These are phyloP conservation scores for Senecio squalidus DNA, from an alignment of 140 eudicot genomes.

Conservation along the genomic window DNA sequence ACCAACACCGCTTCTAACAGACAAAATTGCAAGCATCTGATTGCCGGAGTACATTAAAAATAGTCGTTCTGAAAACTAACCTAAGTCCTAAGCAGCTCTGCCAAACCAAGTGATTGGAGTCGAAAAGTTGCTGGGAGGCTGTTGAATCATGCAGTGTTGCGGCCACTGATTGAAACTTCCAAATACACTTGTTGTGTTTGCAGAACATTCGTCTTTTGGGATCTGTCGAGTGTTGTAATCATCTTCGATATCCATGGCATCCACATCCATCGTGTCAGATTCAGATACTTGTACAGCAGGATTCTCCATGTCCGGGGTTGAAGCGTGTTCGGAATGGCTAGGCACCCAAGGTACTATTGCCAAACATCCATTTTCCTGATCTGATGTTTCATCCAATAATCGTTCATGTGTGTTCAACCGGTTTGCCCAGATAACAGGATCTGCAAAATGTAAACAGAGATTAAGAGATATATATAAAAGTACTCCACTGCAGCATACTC, in stretches of 20 bases:
- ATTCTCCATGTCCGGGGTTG: neutral
- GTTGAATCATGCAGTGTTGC: slow-evolving; percentile 56
- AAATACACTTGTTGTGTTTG: slow-evolving; percentile 6
- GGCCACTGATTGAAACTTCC: slow-evolving; percentile 55
- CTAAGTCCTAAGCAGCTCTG: slow-evolving; percentile 21
- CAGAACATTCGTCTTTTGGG: slow-evolving; percentile 7
- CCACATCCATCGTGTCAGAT: slow-evolving; percentile 36
- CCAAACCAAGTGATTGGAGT: slow-evolving; percentile 50
- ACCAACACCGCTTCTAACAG: no score
- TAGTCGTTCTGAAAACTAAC: neutral
- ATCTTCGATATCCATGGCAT: slow-evolving; percentile 68
- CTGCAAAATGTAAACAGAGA: no score
- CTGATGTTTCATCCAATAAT: no score
- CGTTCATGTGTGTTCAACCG: no score
- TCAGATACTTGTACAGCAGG: slow-evolving; percentile 18
- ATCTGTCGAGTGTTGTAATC: neutral
- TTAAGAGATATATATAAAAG: no score
- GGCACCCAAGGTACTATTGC: no score
- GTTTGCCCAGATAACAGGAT: no score
- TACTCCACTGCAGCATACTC: no score
- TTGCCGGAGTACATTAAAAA: neutral
- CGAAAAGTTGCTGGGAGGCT: slow-evolving; percentile 37
- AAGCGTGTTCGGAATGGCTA: slow-evolving; percentile 13
- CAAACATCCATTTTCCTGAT: no score
- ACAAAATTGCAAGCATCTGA: neutral